Evolutionary conservation across 495 filamentous ascomycete species (phyloP).

Genomic region (Podospora appendiculata): DNA sequence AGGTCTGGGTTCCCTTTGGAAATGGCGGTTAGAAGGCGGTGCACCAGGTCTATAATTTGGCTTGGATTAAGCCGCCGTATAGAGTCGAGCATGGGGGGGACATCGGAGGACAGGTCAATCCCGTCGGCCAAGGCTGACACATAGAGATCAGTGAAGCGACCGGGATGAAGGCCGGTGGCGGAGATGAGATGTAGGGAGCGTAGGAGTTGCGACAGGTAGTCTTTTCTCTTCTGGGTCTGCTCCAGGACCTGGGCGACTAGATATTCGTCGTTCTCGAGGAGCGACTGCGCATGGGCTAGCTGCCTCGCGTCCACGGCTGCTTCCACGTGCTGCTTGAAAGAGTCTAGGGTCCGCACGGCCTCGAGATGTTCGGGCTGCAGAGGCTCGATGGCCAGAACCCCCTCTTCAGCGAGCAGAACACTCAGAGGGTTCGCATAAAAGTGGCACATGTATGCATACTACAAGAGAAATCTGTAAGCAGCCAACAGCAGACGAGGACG

Average conservation of each 20-base stretch:
- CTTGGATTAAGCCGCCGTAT: conserved; percentile 34
- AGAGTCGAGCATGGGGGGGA: conserved; percentile 23
- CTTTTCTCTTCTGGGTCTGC: conserved; percentile 10
- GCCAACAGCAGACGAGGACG: neutral
- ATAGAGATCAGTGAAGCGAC: conserved; percentile 31
- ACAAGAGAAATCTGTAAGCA: neutral
- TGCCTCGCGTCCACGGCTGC: conserved; percentile 25
- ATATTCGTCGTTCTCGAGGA: conserved; percentile 34
- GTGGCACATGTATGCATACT: conserved; percentile 95
- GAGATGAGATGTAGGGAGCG: conserved; percentile 19
- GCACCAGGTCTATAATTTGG: conserved; percentile 29
- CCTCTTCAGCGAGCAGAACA: conserved; percentile 46
- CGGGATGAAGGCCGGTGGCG: conserved; percentile 5
- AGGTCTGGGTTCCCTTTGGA: conserved; percentile 30
- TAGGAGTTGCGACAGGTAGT: conserved; percentile 17
- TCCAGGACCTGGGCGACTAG: conserved; percentile 18
- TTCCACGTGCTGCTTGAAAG: conserved; percentile 56
- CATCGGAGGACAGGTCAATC: conserved; percentile 19
- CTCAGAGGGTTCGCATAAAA: conserved; percentile 91
- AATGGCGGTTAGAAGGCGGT: conserved; percentile 23
- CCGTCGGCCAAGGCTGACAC: conserved; percentile 27
- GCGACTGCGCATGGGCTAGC: conserved; percentile 23
- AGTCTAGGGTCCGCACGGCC: conserved; percentile 68
- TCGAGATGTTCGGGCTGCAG: conserved; percentile 57
- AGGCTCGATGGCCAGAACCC: conserved; percentile 21